Percentiles rank a stretch among this genome's conserved stretches.
Evolutionary conservation across 495 filamentous ascomycete species (phyloP).

Genomic region (Lophium mytilinum): DNA sequence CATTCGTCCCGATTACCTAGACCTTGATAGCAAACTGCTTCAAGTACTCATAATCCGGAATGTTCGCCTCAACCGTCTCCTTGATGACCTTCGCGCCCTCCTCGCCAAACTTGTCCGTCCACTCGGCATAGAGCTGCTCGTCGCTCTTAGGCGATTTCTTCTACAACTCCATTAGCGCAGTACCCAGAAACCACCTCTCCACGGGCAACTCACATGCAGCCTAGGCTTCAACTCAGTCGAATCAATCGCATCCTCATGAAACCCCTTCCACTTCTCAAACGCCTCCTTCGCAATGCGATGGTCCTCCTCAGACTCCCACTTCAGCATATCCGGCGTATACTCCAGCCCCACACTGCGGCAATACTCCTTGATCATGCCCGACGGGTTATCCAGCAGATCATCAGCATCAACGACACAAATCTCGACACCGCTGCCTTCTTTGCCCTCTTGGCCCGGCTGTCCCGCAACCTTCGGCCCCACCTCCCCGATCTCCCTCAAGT

Average conservation of each 20-base stretch:
- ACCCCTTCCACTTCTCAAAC: conserved; percentile 96
- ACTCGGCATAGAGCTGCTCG: conserved; percentile 68
- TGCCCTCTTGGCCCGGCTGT: conserved; percentile 25
- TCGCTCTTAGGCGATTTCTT: conserved; percentile 52
- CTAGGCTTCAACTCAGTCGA: conserved; percentile 65
- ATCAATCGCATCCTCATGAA: conserved; percentile 87
- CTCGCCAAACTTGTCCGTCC: conserved; percentile 73
- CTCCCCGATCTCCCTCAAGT: conserved; percentile 51
- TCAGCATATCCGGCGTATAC: conserved; percentile 65
- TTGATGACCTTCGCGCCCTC: conserved; percentile 68
- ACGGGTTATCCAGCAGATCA: conserved; percentile 78
- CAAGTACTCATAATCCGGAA: conserved; percentile 83
- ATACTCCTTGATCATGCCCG: conserved; percentile 61
- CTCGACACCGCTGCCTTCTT: conserved; percentile 37
- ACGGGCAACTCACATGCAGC: conserved; percentile 54
- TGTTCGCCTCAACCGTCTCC: conserved; percentile 66
- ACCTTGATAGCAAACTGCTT: conserved; percentile 77
- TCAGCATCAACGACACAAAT: conserved; percentile 94
- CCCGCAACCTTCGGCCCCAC: conserved; percentile 53
- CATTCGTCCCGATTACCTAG: background rate
- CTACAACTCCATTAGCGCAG: conserved; percentile 27
- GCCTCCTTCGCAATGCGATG: conserved; percentile 53
- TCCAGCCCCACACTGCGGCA: conserved; percentile 69
- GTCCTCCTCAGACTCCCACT: conserved; percentile 67
- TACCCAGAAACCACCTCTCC: background rate